Percentiles rank a stretch among this genome's conserved stretches.
Evolutionary conservation across 2,329 filamentous ascomycete species (phyloP).

Genomic region (Botrytis galanthina): DNA sequence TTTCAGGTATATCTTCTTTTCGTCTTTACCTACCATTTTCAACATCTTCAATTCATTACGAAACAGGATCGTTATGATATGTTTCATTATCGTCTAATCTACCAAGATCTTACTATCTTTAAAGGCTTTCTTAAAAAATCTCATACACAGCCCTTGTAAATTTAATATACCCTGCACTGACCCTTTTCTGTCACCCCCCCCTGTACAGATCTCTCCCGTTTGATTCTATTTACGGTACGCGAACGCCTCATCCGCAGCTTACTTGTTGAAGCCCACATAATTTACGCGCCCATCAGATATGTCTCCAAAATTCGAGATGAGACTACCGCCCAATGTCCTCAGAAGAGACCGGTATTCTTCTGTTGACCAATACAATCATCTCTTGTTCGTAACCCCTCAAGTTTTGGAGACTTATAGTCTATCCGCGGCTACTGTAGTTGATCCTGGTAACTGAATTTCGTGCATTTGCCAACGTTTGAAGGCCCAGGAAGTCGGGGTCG

Average conservation of each 20-base stretch:
- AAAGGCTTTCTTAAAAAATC: neutral
- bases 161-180: neutral
- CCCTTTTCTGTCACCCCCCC: neutral
- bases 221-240: conserved; percentile 20
- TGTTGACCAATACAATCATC: conserved; percentile 14
- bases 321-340: conserved; percentile 22
- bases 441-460: conserved; percentile 10
- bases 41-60: conserved; percentile 11
- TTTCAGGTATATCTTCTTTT: neutral
- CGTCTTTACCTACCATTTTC: conserved; percentile 16
- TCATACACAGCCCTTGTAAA: neutral
- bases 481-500: conserved; percentile 13
- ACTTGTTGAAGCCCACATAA: conserved; percentile 19
- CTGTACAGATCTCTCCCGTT: conserved; percentile 14
- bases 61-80: conserved; percentile 13
- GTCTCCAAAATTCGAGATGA: conserved; percentile 20
- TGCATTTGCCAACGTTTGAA: conserved; percentile 15
- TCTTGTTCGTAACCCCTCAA: conserved; percentile 8
- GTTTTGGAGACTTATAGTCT: conserved; percentile 14
- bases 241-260: conserved; percentile 22
- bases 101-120: conserved; percentile 10
- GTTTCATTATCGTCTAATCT: conserved; percentile 15
- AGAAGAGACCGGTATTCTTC: conserved; percentile 1
- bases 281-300: conserved; percentile 20
- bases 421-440: conserved; percentile 16